Base-by-base conservation (phyloP, 306 rosid genomes). In the Gastrolobium bilobum region DNA sequence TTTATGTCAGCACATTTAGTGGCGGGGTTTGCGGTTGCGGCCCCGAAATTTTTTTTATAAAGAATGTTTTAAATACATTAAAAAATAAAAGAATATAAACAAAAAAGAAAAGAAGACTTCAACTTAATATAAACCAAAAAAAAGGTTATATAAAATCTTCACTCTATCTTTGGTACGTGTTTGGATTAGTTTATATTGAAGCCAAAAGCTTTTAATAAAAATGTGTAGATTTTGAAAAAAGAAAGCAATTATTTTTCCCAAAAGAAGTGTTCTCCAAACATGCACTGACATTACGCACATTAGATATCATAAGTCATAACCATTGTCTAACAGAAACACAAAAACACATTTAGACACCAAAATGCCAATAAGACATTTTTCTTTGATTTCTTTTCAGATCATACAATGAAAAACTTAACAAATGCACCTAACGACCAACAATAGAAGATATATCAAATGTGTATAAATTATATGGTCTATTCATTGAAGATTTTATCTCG, bases 341-440 rank as follows among this genome's bases (percentile, higher is more conserved):
- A 34, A 43, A 67, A 7, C 61, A 20, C 26, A 48, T 34, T 34
- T 62, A 31, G 37, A 20, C 39, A 71, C 15, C 29, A 68, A 47
- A 8, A 11, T 48, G 30, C 71, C 37, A 6, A 1, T 29, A 2
- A 15, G 4, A 47, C 54, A 51, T 0, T 43, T 13, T 20, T 10
- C 4, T 10, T 47, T 3, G 20, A 62, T 10, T 43, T 80, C 57
- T 48, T 42, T n/a, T 7, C 26, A 43, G 31, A 52, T 8, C 69
- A 44, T 15, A 14, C 56, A 65, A 69, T 61, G 60, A 61, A 43
- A 48, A 40, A n/a, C 59, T 13, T 5, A 54, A 43, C 54, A 38
- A 26, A 76, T 75, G 52, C 76, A 47, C 59, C 48, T 48, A 76
- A 52, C 2, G 0, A 73, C 67, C 62, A 80, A 71, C 34, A 76